Evolutionary conservation across 1,284 basidiomycete genomes (phyloP).

Genomic region (Boletellus deceptivus): DNA sequence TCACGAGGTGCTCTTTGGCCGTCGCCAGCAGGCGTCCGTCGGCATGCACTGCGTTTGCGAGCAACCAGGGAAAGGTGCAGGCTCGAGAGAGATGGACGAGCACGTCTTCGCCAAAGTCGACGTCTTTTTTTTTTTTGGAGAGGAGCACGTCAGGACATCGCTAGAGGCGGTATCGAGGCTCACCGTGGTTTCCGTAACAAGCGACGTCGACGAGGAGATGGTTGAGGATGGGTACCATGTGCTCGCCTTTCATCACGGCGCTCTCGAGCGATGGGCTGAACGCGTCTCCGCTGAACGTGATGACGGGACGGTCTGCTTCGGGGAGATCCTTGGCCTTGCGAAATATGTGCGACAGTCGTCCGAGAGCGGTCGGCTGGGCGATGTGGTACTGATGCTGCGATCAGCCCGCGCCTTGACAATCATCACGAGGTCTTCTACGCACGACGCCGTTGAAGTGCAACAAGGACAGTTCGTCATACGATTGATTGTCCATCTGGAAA

Average conservation of each 20-base stretch:
- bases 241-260: conserved; percentile 18
- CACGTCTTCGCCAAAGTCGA: conserved; percentile 6
- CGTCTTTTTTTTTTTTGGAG: conserved; percentile 4
- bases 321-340: background rate
- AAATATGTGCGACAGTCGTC: conserved; percentile 5
- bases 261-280: conserved; percentile 21
- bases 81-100: conserved; percentile 7
- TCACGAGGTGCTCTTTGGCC: background rate
- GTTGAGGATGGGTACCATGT: conserved; percentile 10
- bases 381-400: conserved; percentile 7
- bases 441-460: conserved; percentile 15
- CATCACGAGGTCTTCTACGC: background rate
- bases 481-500: background rate
- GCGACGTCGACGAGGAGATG: conserved; percentile 15
- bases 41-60: conserved; percentile 9
- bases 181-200: conserved; percentile 12
- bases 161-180: background rate
- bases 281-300: conserved; percentile 15
- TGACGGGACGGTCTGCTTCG: conserved; percentile 1
- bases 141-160: background rate
- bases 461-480: conserved; percentile 7
- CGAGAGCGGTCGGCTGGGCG: conserved; percentile 3
- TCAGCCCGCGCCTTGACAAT: background rate
- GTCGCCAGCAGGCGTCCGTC: conserved; percentile 4
- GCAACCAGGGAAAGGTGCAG: conserved; percentile 11